Conservation (phyloP, 139 green algal species). For the Nannochloris sp. region DNA sequence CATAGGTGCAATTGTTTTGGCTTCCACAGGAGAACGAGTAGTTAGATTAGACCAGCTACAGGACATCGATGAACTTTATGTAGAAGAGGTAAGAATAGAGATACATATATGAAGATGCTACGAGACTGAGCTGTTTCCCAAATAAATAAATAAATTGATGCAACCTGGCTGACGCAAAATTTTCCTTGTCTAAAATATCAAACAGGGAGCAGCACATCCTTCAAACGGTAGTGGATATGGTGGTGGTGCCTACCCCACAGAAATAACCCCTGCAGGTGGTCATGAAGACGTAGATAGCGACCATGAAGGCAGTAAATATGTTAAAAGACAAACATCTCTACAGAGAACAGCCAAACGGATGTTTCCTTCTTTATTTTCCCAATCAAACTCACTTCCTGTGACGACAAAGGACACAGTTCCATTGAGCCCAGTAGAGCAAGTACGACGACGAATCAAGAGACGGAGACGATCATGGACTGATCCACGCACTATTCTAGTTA, state of each 20-base stretch:
- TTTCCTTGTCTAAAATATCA: neutral
- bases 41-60: conserved; percentile 67
- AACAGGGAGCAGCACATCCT: conserved; percentile 1
- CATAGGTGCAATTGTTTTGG: conserved; percentile 58
- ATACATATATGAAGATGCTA: neutral
- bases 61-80: conserved; percentile 81
- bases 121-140: neutral
- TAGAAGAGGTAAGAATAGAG: conserved; percentile 52
- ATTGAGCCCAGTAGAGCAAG: conserved; percentile 1
- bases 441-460: conserved; percentile 18
- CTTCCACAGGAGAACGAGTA: conserved; percentile 64
- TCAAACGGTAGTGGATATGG: conserved; percentile 17
- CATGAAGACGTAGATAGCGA: conserved; percentile 18
- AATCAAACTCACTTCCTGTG: conserved; percentile 38
- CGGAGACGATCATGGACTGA: conserved; percentile 12
- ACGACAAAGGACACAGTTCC: conserved; percentile 32
- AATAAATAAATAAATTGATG: neutral
- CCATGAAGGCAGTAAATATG: conserved; percentile 55
- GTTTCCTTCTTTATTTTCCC: conserved; percentile 52
- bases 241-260: conserved; percentile 2
- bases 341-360: conserved; percentile 54
- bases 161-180: too few relatives aligned
- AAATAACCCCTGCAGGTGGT: conserved; percentile 20
- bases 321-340: conserved; percentile 27
- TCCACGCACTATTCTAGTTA: conserved; percentile 28